Base-by-base conservation (phyloP, 208 protist species). In the Trypanosoma caninum region DNA sequence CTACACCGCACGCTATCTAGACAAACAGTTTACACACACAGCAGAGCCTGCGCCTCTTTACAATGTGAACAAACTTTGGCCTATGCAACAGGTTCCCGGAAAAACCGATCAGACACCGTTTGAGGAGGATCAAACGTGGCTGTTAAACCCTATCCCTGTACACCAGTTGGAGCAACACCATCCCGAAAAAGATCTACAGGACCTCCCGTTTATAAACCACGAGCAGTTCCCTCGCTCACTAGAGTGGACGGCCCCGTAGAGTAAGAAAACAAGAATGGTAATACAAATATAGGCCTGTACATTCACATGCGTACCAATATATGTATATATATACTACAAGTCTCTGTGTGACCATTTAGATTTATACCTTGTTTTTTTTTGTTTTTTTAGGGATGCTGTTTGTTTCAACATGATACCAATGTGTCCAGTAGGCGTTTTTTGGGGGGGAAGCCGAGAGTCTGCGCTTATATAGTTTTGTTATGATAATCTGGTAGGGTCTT, bases 121-220 rank as follows among this genome's bases (percentile, higher is more conserved):
- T 34, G 86, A 90, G 65, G 89, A 95, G 61, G 89, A 95, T 58
- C 89, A 95, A 54, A 93, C 89, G 25, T 95, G 89, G 87, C 60
- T 95, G 22, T 63, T 91, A 33, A 80, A 92, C 45, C 86, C 80
- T 3, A 93, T 93, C 52, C 86, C 89, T 3, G 85, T 95, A 31
- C 86, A 93, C 34, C 82, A 92, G 45, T 75, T 90, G 80, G 73
- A 87, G 72, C 76, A 80, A 62, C 82, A 93, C 62, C 73, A 91
- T 56, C 84, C 83, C 0, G 89, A 95, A 57, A 93, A 91, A 71
- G 79, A 93, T 44, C 30, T 92, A 27, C 85, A 93, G 65, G 89
- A 95, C 52, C 65, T 93, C 1, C 89, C 89, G 0, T 91, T 91
- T 56, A 59, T 93, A 44, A 95, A 95, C 41, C 86, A 93, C 70